A percentile compares a stretch with the other conserved stretches of the same genome.
phyloP scores from a whole-genome alignment of 1,284 basidiomycete species.

The Cryptococcus sp. region DNA sequence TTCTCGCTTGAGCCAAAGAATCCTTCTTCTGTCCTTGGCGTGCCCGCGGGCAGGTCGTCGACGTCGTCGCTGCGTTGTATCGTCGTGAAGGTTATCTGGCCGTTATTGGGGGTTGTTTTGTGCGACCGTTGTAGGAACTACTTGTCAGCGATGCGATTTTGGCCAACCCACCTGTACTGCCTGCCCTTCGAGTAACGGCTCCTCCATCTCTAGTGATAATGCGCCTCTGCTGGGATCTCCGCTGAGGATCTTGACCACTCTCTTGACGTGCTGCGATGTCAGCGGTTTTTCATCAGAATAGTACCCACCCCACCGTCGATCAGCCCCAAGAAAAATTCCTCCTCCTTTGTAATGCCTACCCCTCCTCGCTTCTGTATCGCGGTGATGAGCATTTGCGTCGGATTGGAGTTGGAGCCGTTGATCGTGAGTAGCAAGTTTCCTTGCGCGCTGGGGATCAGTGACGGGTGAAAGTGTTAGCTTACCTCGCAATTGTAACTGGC shows the following conservation, averaged over 20 bases:
- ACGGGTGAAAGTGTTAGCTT: constrained; percentile 14
- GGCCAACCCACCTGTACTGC: constrained; percentile 61
- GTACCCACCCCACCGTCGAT: constrained; percentile 25
- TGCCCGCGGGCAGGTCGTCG: constrained; percentile 19
- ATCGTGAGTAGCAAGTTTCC: constrained; percentile 75
- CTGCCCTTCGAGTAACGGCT: constrained; percentile 62
- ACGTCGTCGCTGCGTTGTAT: constrained; percentile 16
- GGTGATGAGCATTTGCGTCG: constrained; percentile 67
- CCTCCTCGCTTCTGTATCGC: constrained; percentile 58
- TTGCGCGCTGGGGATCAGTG: constrained; percentile 60
- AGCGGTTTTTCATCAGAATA: constrained; percentile 53
- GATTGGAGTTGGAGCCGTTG: constrained; percentile 60
- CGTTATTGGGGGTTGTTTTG: constrained; percentile 1
- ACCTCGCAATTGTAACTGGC: constrained; percentile 64
- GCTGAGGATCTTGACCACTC: constrained; percentile 61
- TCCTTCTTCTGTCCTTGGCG: constrained; percentile 28
- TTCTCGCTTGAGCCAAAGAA: constrained; percentile 66
- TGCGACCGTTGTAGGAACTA: constrained; percentile 43
- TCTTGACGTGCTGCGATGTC: constrained; percentile 5
- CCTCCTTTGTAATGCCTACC: constrained; percentile 61
- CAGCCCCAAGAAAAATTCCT: constrained; percentile 65
- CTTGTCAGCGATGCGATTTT: background rate
- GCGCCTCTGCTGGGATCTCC: constrained; percentile 78
- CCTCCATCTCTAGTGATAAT: constrained; percentile 67
- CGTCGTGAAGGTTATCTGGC: constrained; percentile 20